Evolutionary conservation across 345 rosid genomes (phyloP), one percentile per base, ranked within the genome.

Genomic region (Citrus inodora): DNA sequence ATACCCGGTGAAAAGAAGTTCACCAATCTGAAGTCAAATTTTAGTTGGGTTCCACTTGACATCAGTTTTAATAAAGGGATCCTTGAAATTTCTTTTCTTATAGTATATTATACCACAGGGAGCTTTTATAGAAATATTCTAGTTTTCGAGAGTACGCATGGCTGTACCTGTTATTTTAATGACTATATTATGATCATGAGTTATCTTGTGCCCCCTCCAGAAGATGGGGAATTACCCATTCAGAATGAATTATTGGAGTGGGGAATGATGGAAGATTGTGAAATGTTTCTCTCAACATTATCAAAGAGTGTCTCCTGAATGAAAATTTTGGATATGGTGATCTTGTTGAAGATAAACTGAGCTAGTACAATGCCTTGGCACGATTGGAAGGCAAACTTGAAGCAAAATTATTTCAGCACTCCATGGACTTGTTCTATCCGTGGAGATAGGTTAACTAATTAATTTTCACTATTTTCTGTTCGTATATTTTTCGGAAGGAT

Each of bases 391-490:
- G 33, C 33, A 32, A 32, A 4, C 33, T 32, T 32, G 33, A 32
- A 68, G 7, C 70, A 80, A 14, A 53, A 73, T 3, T 83, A 83
- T 46, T 83, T 83, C 72, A 46, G 38, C 25, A 80, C 25, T 61
- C 80, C 85, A 27, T 76, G 85, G 85, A 51, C 71, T 62, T 79
- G 33, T 59, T 56, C 76, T 32, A 55, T 71, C 25, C 2, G 24
- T 13, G 28, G 27, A n/a, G 7, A 28, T 59, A 0, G 63, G 28
- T n/a, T 59, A 7, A 48, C 5, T 48, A 40, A 40, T 9, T 14
- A 11, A 48, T 48, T 11, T 48, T 4, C 5, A 14, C 6, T 48
- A 14, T 48, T 13, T 48, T 48, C 53, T 11, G 14, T 1, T 14
- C 14, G 17, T 3, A 14, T 48, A 32, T 51, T 51, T 14, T 42